Percentiles rank a stretch among this genome's conserved stretches.
phyloP scores from a whole-genome alignment of 495 filamentous ascomycete species.

The Tuber brumale region DNA sequence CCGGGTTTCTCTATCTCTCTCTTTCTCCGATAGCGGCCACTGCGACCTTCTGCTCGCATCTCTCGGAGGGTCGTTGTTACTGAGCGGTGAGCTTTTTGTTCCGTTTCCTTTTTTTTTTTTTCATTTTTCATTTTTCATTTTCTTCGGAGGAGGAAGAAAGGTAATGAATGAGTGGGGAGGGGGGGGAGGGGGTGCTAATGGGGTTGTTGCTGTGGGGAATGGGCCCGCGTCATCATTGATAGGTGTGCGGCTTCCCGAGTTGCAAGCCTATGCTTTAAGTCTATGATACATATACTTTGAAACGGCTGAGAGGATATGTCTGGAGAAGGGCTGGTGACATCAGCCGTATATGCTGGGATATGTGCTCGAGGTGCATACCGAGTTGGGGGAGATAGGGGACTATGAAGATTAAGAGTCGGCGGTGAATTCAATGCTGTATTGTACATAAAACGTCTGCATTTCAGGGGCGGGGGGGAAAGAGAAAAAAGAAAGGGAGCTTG shows the following conservation, averaged over 20 bases:
- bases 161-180: no score
- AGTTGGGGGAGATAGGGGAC: slow-evolving; percentile 73
- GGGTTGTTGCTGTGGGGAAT: slow-evolving; percentile 51
- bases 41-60: no score
- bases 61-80: no score
- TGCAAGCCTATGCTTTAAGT: slow-evolving; percentile 64
- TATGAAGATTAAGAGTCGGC: slow-evolving; percentile 55
- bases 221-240: slow-evolving; percentile 77
- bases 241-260: slow-evolving; percentile 85
- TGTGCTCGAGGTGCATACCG: slow-evolving; percentile 83
- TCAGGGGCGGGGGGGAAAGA: not conserved
- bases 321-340: slow-evolving; percentile 83
- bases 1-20: no score
- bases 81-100: no score
- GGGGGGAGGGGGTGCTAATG: not conserved
- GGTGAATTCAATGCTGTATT: not conserved
- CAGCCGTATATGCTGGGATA: slow-evolving; percentile 82
- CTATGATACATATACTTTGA: slow-evolving; percentile 59
- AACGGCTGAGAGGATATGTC: slow-evolving; percentile 78
- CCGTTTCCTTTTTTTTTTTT: no score
- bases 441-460: not conserved
- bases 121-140: not conserved
- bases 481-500: not conserved
- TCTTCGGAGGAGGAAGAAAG: no score
- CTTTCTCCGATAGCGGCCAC: no score